Evolutionary conservation across 2,329 filamentous ascomycete genomes (phyloP).

Genomic region (Lasiodiplodia gonubiensis): DNA sequence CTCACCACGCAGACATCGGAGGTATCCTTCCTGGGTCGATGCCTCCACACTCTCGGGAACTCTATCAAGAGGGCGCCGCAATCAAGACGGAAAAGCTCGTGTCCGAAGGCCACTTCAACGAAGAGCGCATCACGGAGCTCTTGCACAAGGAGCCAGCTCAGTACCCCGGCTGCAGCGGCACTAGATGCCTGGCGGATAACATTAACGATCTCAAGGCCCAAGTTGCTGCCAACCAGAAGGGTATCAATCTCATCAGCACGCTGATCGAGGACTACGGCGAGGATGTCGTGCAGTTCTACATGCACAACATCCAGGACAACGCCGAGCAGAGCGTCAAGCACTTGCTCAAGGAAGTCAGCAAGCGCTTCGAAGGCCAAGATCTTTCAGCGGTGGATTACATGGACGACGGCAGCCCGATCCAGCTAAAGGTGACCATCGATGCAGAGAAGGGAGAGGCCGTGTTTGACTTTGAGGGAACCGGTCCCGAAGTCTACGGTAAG

Average conservation of each 20-base stretch:
- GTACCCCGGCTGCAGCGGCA: constrained; percentile 77
- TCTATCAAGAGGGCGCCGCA: constrained; percentile 62
- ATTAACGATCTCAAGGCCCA: constrained; percentile 87
- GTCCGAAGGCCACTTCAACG: constrained; percentile 77
- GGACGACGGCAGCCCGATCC: constrained; percentile 83
- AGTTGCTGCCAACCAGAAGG: constrained; percentile 84
- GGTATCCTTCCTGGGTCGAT: constrained; percentile 83
- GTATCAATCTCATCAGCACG: constrained; percentile 75
- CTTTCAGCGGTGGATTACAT: constrained; percentile 80
- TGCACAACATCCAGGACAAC: constrained; percentile 81
- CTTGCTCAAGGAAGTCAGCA: constrained; percentile 73
- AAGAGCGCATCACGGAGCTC: constrained; percentile 73
- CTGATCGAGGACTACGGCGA: constrained; percentile 81
- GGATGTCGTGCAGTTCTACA: constrained; percentile 79
- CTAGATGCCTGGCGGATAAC: constrained; percentile 80
- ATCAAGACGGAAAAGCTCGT: constrained; percentile 71
- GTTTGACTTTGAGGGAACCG: constrained; percentile 80
- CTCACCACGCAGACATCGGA: constrained; percentile 84
- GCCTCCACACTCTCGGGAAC: constrained; percentile 73
- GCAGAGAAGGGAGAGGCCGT: constrained; percentile 74
- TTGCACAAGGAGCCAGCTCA: constrained; percentile 75
- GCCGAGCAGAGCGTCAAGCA: constrained; percentile 77
- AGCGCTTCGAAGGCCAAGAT: constrained; percentile 71
- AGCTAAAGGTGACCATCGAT: constrained; percentile 76
- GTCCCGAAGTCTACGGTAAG: constrained; percentile 75